Base-by-base conservation (phyloP, 768 basidiomycete genomes). In the Dictyophora rubrovolvata region DNA sequence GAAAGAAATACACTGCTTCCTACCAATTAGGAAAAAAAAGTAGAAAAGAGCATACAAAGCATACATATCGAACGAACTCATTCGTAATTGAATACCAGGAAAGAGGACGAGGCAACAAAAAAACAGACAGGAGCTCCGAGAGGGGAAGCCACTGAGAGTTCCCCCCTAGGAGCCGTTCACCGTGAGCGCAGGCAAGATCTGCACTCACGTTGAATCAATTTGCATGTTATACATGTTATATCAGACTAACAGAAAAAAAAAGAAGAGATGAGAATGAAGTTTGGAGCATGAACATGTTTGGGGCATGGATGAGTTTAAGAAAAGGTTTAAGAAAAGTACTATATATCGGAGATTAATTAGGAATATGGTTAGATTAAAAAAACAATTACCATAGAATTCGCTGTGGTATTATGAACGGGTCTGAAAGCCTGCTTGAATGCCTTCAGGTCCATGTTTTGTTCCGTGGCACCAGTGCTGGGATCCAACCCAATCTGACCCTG, bases 401-500 rank as follows among this genome's bases (percentile, higher is more conserved):
- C 69, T 72, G 81, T 81, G 36, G 73, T 76, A 1, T 63, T 56
- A 64, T 88, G 77, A 12, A 86, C 68, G 0, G 80, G 81, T 67
- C 73, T 81, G 73, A 85, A 89, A 2, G 69, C 73, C 6, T 72
- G 70, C 61, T 72, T 74, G 75, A 73, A 86, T 1, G 73, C 73
- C 48, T 80, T 77, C 4, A 76, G 75, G 0, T 71, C 74, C 56
- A 73, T 71, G 1, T 68, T 69, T 0, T 74, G 71, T 61, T 77
- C 77, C 37, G 71, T 60, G 17, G 64, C 65, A 28, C 79, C 74
- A 1, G 81, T 82, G n/a, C 74, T 78, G 0, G 79, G 75, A 12
- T 86, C 86, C 61, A 85, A 75, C 63, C 84, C 79, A 0, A 87
- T 62, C 6, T 71, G 67, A n/a, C 73, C 73, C 18, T 76, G 72